Conservation (phyloP, 352 stramenopile species). For the Peronospora farinosa region DNA sequence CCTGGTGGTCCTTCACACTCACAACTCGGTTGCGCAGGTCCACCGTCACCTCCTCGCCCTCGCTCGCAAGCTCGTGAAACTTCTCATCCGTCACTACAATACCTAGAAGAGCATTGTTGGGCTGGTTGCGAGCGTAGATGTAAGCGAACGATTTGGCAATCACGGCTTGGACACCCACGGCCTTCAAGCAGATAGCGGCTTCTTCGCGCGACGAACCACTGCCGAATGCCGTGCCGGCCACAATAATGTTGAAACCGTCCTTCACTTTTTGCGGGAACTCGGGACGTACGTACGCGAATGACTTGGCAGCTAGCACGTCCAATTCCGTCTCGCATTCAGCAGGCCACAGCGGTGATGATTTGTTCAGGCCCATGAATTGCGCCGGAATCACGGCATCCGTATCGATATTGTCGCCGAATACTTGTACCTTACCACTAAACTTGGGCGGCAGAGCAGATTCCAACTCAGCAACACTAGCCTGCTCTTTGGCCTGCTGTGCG, state of each 20-base stretch:
- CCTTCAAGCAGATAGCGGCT: conserved; percentile 76
- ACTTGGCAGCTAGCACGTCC: conserved; percentile 72
- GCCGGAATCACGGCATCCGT: conserved; percentile 76
- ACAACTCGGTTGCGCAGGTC: conserved; percentile 66
- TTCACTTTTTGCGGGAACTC: conserved; percentile 68
- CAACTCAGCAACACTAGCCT: conserved; percentile 47
- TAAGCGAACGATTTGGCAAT: conserved; percentile 85
- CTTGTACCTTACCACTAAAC: conserved; percentile 63
- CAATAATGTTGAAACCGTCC: conserved; percentile 75
- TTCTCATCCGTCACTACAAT: conserved; percentile 78
- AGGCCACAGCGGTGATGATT: conserved; percentile 71
- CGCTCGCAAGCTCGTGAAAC: conserved; percentile 64
- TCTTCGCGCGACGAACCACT: conserved; percentile 76
- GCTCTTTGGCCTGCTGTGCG: conserved; percentile 44
- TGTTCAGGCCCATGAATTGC: conserved; percentile 81
- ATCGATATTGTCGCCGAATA: conserved; percentile 78
- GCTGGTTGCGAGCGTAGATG: conserved; percentile 82
- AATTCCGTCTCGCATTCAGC: conserved; percentile 72
- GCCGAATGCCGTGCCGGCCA: conserved; percentile 65
- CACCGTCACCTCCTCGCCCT: conserved; percentile 62
- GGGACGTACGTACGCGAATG: conserved; percentile 75
- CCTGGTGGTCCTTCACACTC: conserved; percentile 48
- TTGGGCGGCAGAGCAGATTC: conserved; percentile 47
- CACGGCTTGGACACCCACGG: conserved; percentile 67
- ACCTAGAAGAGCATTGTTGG: conserved; percentile 75